Evolutionary conservation across 2,329 filamentous ascomycete species (phyloP), one percentile per base, ranked within the genome.

Genomic region (Curvularia eragrostidis): DNA sequence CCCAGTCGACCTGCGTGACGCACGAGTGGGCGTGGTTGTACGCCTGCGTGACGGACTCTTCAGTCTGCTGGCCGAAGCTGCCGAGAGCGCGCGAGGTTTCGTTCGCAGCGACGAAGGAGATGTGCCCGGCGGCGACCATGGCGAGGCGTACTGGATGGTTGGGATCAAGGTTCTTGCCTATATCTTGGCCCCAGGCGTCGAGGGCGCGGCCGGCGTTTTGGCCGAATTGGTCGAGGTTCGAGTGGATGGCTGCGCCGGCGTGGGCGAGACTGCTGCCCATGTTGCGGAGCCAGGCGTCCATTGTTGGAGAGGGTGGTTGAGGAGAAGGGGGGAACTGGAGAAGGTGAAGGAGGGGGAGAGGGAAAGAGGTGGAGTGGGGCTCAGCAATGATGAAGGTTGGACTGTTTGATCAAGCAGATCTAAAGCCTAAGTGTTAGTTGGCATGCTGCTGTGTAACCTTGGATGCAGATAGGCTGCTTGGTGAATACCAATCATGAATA

Each of bases 41-140:
- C n/a, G 36, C 36, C 5, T n/a, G n/a, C 1, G 6, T 38, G 8
- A 38, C 36, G 18, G 36, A 38, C 23, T 56, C 50, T 8, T 38
- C 46, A 3, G 49, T 54, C 23, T 56, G 48, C 50, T 60, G 44
- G 6, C 57, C 43, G 19, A 53, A 24, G 36, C 18, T 26, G 28
- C 48, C 48, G 15, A 46, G 43, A 5, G 8, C 15, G 15, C 36
- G 15, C 3, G 18, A 19, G 4, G 36, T 2, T 12, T 19, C 2
- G 15, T 19, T 38, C 5, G 15, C 36, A 3, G 18, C 36, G 36
- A 1, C 7, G 6, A 18, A n/a, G 18, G 36, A 18, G 15, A 18
- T n/a, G 3, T 5, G 5, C 1, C 36, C 36, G 1, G 36, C 15
- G 5, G 5, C 6, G 8, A 19, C 7, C 15, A 38, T 38, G 36